phyloP scores from a whole-genome alignment of 108 stramenopile species.

The Conticribra weissflogii region DNA sequence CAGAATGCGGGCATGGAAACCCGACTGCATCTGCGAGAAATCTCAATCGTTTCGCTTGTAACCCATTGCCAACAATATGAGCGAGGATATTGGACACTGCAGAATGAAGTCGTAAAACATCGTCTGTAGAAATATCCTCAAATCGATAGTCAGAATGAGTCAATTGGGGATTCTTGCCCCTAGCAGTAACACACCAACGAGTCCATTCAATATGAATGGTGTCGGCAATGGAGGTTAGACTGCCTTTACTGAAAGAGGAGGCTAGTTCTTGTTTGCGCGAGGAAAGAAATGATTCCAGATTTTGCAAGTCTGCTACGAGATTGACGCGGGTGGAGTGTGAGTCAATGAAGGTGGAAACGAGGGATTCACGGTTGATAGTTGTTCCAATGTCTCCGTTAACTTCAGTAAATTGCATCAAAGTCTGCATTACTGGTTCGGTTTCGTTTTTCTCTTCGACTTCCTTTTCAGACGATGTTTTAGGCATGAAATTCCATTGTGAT shows the following conservation, averaged over 20 bases:
- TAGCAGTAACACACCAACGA: slow-evolving; percentile 8
- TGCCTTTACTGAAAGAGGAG: background rate
- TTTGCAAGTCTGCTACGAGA: slow-evolving; percentile 26
- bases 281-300: slow-evolving; percentile 26
- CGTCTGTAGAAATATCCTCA: slow-evolving; percentile 5
- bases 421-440: slow-evolving; percentile 1
- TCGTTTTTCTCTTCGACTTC: background rate
- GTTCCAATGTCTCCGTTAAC: background rate
- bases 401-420: slow-evolving; percentile 3
- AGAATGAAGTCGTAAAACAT: slow-evolving; percentile 7
- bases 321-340: slow-evolving; percentile 13
- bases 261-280: slow-evolving; percentile 21
- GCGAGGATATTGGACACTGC: slow-evolving; percentile 4
- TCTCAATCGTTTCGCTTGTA: slow-evolving; percentile 18
- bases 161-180: background rate
- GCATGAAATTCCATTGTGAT: slow-evolving; percentile 7
- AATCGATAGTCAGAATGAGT: background rate
- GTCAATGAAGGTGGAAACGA: slow-evolving; percentile 15
- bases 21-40: slow-evolving; percentile 32
- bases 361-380: background rate
- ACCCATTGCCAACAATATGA: slow-evolving; percentile 33
- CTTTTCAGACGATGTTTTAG: background rate
- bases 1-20: background rate
- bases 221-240: slow-evolving; percentile 5
- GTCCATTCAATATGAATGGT: slow-evolving; percentile 37